These are phyloP conservation scores for Leccinum arenicola DNA, from an alignment of 768 basidiomycete species.

Conservation along the genomic window DNA sequence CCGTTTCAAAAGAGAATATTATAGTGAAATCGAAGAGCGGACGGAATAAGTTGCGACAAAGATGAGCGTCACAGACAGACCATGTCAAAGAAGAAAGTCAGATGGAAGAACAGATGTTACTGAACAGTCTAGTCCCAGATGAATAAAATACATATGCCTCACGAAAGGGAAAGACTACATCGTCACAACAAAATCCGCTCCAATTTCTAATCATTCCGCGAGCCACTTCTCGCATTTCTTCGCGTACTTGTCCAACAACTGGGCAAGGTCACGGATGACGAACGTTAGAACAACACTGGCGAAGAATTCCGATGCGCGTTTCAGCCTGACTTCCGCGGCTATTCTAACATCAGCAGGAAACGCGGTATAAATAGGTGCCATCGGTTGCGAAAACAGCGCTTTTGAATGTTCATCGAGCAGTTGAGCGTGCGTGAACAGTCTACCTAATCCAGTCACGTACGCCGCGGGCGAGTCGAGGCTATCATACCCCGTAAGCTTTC, in stretches of 20 bases:
- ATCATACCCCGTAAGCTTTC: conserved; percentile 16
- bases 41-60: conserved; percentile 8
- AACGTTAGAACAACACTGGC: conserved; percentile 85
- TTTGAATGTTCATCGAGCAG: conserved; percentile 86
- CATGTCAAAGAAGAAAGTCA: conserved; percentile 16
- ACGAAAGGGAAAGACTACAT: conserved; percentile 21
- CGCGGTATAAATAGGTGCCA: conserved; percentile 70
- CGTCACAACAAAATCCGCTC: conserved; percentile 24
- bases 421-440: conserved; percentile 71
- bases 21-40: conserved; percentile 19
- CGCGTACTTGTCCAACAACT: conserved; percentile 87
- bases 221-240: conserved; percentile 94
- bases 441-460: conserved; percentile 75
- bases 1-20: conserved; percentile 24
- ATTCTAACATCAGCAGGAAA: conserved; percentile 62
- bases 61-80: conserved; percentile 13
- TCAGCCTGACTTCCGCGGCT: conserved; percentile 70
- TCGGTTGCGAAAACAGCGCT: conserved; percentile 61
- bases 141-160: conserved; percentile 33
- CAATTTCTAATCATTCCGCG: conserved; percentile 54
- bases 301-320: conserved; percentile 88
- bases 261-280: conserved; percentile 83
- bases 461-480: conserved; percentile 87
- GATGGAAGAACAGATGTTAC: conserved; percentile 30
- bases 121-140: conserved; percentile 34